Base-by-base conservation (phyloP, 768 basidiomycete genomes). In the Clavulina sp. region DNA sequence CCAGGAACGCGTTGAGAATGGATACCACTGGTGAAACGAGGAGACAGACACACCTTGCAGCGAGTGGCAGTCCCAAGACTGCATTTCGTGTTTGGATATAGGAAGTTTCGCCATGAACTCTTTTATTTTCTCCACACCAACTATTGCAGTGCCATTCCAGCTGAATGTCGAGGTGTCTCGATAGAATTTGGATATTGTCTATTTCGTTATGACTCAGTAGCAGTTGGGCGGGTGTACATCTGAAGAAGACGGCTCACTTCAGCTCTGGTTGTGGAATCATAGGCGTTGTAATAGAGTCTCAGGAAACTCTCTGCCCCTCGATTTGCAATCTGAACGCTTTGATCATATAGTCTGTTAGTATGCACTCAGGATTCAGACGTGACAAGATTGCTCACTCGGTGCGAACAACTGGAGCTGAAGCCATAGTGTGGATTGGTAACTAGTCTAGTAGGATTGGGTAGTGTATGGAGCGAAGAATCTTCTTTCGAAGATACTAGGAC, bases 61-160 rank as follows among this genome's bases (percentile, higher is more conserved):
- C 32, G 87, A 82, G 63, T 89, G 86, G 58, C 87, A 89, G 62
- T 89, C 87, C 57, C 85, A 86, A 18, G 83, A 85, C 62, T 84
- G 81, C 19, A 89, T 73, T 53, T 89, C 87, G 58, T 89, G 86
- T 57, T 78, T 83, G 26, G 85, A 84, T 4, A 49, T 34, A 5
- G 57, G 58, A 29, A 56, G 40, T 23, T 36, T 43, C 13, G 49
- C 48, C 32, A 52, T 40, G 43, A 59, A 58, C 16, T 58, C 58
- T 6, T 28, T 21, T 9, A 88, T 68, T 2, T 80, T 83, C 21
- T 80, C 80, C 4, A 70, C 63, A 3, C 86, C 86, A 56, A 81
- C 77, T 53, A 78, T 78, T 3, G 83, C 81, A 52, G 75, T 83
- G 13, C 86, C 86, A 57, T 89, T 89, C 86, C 86, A 89, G 43